Evolutionary conservation across 495 filamentous ascomycete genomes (phyloP), one percentile per base, ranked within the genome.

Genomic region (Acidomyces sp.): DNA sequence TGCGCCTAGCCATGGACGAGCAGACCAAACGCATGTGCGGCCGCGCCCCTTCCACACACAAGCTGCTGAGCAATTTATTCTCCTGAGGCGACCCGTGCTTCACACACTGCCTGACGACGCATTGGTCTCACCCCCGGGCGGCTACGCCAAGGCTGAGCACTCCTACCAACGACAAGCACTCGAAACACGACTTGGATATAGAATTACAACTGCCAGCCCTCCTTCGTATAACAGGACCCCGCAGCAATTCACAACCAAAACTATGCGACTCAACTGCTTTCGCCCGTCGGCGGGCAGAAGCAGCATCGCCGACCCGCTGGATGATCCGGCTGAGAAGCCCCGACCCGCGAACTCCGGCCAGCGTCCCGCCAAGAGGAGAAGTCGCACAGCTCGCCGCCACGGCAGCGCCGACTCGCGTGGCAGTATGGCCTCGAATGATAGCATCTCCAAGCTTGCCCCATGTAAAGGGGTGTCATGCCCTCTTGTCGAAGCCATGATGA

Each of bases 401-500:
- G 39, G 32, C 30, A 46, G 42, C 38, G 41, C 32, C 6, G 48
- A 34, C 6, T 52, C 48, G 25, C 37, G 27, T 15, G 25, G 20
- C 27, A 47, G 43, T 39, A 39, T 27, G 15, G 22, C 15, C 30
- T 48, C 45, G 30, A 52, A 52, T 17, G 37, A 34, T 7, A 52
- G 48, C 48, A 52, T 47, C 11, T 31, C 43, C 17, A 34, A 36
- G 20, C 34, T 52, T 4, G 43, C 48, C n/a, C 48, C 38, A 24
- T 52, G 48, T 26, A 46, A 33, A 11, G 32, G 48, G 11, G 15
- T 23, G 11, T 46, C 43, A 12, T 43, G 47, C 26, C 43, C 42
- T 17, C 33, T 34, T 13, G 37, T 52, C 18, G 48, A 52, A 10
- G 48, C 48, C 28, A 47, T 52, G 48, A 52, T 52, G 48, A 46